phyloP scores from a whole-genome alignment of 208 protist genomes.

The Trypanosoma grayi region DNA sequence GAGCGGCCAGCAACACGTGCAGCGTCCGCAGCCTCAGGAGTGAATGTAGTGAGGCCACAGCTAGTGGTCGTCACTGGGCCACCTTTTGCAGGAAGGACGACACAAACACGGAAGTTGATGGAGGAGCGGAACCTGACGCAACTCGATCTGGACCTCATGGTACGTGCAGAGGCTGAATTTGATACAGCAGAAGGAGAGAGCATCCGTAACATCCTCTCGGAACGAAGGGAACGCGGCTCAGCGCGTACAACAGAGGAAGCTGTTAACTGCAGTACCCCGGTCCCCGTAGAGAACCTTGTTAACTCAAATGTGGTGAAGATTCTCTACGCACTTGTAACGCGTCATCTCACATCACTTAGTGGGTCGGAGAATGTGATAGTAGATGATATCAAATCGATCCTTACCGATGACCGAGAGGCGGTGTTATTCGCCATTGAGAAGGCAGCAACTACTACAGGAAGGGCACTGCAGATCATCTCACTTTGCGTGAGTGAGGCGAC shows the following conservation, averaged over 20 bases:
- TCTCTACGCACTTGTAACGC: slow-evolving; percentile 21
- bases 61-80: slow-evolving; percentile 76
- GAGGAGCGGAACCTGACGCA: slow-evolving; percentile 20
- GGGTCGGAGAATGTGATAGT: slow-evolving; percentile 42
- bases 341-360: slow-evolving; percentile 8
- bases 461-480: slow-evolving; percentile 53
- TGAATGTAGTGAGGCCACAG: too few species aligned
- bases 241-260: not conserved
- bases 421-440: slow-evolving; percentile 49
- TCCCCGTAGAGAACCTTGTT: not conserved
- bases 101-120: slow-evolving; percentile 42
- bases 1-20: not conserved
- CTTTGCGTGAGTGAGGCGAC: slow-evolving; percentile 65
- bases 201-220: slow-evolving; percentile 55
- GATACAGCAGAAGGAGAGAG: slow-evolving; percentile 75
- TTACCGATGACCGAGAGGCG: slow-evolving; percentile 45
- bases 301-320: slow-evolving; percentile 17
- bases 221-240: not conserved
- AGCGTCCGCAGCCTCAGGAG: not conserved
- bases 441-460: slow-evolving; percentile 29
- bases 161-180: slow-evolving; percentile 51
- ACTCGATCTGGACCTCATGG: slow-evolving; percentile 55
- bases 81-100: slow-evolving; percentile 74
- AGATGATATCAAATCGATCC: slow-evolving; percentile 60
- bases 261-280: not conserved